Evolutionary conservation across 1,284 basidiomycete species (phyloP).

Genomic region (Termitomyces sp.): DNA sequence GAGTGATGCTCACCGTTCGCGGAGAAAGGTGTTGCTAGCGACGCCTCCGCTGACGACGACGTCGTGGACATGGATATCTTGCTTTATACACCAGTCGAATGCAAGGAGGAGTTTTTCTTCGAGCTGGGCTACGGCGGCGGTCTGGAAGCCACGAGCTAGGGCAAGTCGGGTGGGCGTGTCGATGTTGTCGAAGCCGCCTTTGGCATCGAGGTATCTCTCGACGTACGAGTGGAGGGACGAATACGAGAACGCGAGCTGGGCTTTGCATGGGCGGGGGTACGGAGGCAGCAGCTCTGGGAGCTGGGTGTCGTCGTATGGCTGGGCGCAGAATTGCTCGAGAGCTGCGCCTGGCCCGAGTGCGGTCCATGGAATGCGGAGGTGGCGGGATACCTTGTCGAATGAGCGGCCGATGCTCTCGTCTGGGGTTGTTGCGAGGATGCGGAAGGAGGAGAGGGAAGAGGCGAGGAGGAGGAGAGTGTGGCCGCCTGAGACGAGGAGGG

Average conservation of each 20-base stretch:
- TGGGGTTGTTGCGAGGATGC: constrained; percentile 68
- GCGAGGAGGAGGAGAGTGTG: constrained; percentile 86
- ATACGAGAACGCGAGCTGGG: constrained; percentile 70
- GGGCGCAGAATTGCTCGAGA: constrained; percentile 64
- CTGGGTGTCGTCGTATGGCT: constrained; percentile 21
- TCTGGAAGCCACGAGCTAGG: constrained; percentile 71
- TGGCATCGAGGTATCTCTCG: constrained; percentile 44
- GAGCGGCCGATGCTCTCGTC: constrained; percentile 78
- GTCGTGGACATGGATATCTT: constrained; percentile 41
- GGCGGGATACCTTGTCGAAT: constrained; percentile 76
- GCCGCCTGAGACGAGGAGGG: constrained; percentile 84
- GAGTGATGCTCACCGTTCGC: constrained; percentile 47
- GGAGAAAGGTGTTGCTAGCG: constrained; percentile 74
- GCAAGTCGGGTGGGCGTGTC: constrained; percentile 34
- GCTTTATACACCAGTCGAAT: constrained; percentile 41
- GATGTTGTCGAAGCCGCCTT: constrained; percentile 34
- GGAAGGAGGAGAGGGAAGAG: constrained; percentile 51
- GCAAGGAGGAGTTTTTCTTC: constrained; percentile 68
- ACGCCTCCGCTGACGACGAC: constrained; percentile 89
- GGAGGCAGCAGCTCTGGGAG: constrained; percentile 33
- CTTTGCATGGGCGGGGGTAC: constrained; percentile 51
- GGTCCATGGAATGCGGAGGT: constrained; percentile 64
- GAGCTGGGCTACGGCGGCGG: constrained; percentile 66
- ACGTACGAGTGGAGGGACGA: constrained; percentile 66
- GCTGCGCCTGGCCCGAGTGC: constrained; percentile 66